Conservation (phyloP, 257 asterid species). For the Nicotiana otophora region DNA sequence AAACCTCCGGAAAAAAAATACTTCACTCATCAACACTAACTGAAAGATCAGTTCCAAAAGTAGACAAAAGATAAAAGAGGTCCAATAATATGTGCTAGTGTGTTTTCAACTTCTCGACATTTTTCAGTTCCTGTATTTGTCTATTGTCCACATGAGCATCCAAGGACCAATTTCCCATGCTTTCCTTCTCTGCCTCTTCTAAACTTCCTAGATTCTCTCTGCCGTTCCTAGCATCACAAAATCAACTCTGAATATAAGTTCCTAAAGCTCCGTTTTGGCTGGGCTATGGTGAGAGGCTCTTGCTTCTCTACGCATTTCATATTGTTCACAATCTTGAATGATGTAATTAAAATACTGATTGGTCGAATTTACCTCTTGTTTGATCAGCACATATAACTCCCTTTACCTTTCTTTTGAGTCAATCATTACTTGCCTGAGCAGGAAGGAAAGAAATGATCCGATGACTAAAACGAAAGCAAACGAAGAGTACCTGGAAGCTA, state of each 20-base stretch:
- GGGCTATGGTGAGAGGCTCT: not conserved
- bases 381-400: not conserved
- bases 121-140: not conserved
- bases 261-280: not conserved
- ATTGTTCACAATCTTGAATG: not conserved
- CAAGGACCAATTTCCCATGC: not conserved
- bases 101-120: not conserved
- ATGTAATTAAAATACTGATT: not conserved
- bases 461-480: not conserved
- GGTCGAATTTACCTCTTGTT: not conserved
- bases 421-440: conserved; percentile 1
- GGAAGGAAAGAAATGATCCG: conserved; percentile 1
- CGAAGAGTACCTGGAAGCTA: not conserved
- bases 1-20: not conserved
- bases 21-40: not conserved
- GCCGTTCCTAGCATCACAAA: not conserved
- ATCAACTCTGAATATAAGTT: not conserved
- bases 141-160: not conserved
- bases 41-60: not conserved
- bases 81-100: not conserved
- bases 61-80: not conserved
- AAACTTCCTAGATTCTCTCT: not conserved
- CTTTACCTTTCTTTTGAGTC: not conserved
- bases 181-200: not conserved
- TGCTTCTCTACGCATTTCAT: not conserved